A percentile compares a stretch with the other conserved stretches of the same genome.
Evolutionary conservation across 1,284 basidiomycete genomes (phyloP).

Genomic region (Caloboletus inedulis): DNA sequence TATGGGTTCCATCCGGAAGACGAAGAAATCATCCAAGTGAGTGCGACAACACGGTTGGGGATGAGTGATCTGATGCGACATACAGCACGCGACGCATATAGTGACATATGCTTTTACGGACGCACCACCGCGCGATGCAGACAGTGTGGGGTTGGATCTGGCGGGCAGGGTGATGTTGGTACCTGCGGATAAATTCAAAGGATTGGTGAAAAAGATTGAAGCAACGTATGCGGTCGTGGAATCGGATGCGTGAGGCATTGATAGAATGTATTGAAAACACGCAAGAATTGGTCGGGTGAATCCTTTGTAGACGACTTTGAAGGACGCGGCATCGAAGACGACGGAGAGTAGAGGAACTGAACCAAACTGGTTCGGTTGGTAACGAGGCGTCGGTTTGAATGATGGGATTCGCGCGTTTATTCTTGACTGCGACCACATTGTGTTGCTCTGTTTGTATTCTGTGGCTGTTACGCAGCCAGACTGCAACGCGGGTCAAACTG

Average conservation of each 20-base stretch:
- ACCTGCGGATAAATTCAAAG: constrained; percentile 41
- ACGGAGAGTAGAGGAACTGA: too few relatives aligned
- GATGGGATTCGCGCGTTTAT: too few relatives aligned
- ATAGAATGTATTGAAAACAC: too few relatives aligned
- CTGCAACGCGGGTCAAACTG: constrained; percentile 13
- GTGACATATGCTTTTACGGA: constrained; percentile 68
- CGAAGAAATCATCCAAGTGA: constrained; percentile 65
- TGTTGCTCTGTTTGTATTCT: constrained; percentile 23
- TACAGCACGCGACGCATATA: constrained; percentile 59
- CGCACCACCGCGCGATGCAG: constrained; percentile 55
- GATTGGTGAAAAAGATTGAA: constrained; percentile 39
- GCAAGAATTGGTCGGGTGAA: too few relatives aligned
- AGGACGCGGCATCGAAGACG: too few relatives aligned
- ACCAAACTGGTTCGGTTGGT: neutral
- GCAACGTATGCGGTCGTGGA: constrained; percentile 31
- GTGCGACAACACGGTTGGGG: neutral
- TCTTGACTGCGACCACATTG: neutral
- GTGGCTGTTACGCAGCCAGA: constrained; percentile 19
- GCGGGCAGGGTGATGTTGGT: constrained; percentile 77
- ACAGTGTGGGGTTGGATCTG: constrained; percentile 78
- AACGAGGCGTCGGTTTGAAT: neutral
- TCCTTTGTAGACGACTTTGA: too few relatives aligned
- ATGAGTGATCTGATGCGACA: neutral
- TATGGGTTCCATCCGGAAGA: constrained; percentile 88
- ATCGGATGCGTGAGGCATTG: too few relatives aligned